Percentiles rank a stretch among this genome's conserved stretches.
Evolutionary conservation across 2,329 filamentous ascomycete species (phyloP).

Genomic region (Cladorrhinum sp.): DNA sequence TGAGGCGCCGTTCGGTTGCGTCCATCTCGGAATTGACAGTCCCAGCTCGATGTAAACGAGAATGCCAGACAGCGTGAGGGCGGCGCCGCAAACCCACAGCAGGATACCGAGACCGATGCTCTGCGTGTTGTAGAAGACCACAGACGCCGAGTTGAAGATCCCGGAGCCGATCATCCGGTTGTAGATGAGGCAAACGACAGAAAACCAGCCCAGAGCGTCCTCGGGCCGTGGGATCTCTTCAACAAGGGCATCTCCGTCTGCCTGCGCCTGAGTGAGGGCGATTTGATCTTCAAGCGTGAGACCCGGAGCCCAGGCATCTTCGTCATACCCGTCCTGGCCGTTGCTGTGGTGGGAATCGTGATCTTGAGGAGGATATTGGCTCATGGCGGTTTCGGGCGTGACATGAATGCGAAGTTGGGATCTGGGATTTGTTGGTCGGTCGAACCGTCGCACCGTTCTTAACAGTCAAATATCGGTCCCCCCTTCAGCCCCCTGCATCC

Average conservation of each 20-base stretch:
- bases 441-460: background rate
- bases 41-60: slow-evolving; percentile 22
- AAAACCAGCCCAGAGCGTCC: slow-evolving; percentile 15
- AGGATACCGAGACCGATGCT: slow-evolving; percentile 17
- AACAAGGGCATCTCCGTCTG: slow-evolving; percentile 15
- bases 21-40: slow-evolving; percentile 17
- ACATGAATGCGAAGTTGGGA: background rate
- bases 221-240: slow-evolving; percentile 18
- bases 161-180: slow-evolving; percentile 20
- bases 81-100: slow-evolving; percentile 17
- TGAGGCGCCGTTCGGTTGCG: slow-evolving; percentile 7
- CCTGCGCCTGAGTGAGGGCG: slow-evolving; percentile 12
- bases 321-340: background rate
- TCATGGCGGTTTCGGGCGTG: background rate
- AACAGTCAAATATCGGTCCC: background rate
- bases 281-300: slow-evolving; percentile 12
- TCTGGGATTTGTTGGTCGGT: no score
- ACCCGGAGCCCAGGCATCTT: slow-evolving; percentile 12
- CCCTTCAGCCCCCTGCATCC: no score
- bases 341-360: background rate
- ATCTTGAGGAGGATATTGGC: slow-evolving; percentile 1
- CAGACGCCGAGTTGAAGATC: slow-evolving; percentile 18
- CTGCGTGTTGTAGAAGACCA: slow-evolving; percentile 21
- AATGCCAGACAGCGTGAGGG: slow-evolving; percentile 12
- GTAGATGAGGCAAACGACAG: slow-evolving; percentile 16